phyloP scores from a whole-genome alignment of 2,329 filamentous ascomycete genomes.

The Hymenoscyphus fraxineus region DNA sequence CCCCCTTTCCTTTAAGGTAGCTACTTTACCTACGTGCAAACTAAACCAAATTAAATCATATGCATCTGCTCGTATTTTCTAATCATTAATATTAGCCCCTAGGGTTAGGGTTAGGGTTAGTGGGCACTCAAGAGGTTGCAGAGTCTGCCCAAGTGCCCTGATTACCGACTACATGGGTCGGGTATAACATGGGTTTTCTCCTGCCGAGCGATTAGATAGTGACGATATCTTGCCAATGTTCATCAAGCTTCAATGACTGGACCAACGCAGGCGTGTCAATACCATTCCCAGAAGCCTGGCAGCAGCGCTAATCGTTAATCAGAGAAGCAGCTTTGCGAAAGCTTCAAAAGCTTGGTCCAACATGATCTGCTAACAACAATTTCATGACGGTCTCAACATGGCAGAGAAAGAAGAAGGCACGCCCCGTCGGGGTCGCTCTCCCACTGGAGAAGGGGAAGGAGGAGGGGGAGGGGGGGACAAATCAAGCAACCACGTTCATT shows the following conservation, averaged over 20 bases:
- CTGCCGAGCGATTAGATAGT: conserved; percentile 3
- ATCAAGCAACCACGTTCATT: conserved; percentile 25
- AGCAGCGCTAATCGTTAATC: neutral
- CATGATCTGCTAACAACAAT: neutral
- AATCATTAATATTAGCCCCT: too few species aligned
- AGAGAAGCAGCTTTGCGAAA: neutral
- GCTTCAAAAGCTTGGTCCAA: neutral
- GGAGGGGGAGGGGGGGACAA: conserved; percentile 13
- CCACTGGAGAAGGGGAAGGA: conserved; percentile 6
- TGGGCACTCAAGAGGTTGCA: too few species aligned
- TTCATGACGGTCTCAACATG: conserved; percentile 25
- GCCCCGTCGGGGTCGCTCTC: conserved; percentile 26
- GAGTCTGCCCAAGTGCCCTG: too few species aligned
- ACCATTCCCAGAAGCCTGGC: neutral
- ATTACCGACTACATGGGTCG: too few species aligned
- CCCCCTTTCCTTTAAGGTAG: too few species aligned
- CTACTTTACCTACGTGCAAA: too few species aligned
- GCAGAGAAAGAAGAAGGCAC: conserved; percentile 30
- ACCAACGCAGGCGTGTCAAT: neutral
- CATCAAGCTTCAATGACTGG: neutral
- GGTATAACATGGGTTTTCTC: neutral
- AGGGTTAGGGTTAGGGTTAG: too few species aligned
- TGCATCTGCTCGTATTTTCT: too few species aligned
- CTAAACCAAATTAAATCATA: too few species aligned
- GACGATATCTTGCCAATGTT: neutral